A percentile compares a stretch with the other conserved stretches of the same genome.
Evolutionary conservation across 495 filamentous ascomycete species (phyloP).

Genomic region (Achaetomiella virescens): DNA sequence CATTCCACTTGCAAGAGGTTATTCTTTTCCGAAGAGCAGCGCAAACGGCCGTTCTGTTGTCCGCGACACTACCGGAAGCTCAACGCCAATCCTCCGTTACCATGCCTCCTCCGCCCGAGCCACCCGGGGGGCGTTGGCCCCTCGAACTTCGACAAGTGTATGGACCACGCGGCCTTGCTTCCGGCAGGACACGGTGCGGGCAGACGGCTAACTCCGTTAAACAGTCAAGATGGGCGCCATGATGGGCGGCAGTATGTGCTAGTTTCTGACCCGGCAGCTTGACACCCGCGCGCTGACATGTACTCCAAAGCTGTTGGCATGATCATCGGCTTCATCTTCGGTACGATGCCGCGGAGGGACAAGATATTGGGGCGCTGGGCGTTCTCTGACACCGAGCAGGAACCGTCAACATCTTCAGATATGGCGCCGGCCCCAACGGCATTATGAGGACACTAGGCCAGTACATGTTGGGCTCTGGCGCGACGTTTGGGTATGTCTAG

Average conservation of each 20-base stretch:
- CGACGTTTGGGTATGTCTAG: conserved; percentile 82
- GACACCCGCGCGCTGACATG: conserved; percentile 7
- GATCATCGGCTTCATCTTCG: conserved; percentile 97
- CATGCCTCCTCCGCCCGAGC: conserved; percentile 45
- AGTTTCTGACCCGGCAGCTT: background rate
- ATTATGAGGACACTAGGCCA: conserved; percentile 89
- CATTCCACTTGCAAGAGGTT: background rate
- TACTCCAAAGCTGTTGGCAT: conserved; percentile 70
- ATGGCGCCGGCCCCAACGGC: conserved; percentile 87
- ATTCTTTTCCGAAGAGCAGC: conserved; percentile 4
- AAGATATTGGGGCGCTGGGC: background rate
- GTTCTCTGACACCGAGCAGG: conserved; percentile 47
- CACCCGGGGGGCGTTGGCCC: conserved; percentile 50
- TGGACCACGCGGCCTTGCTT: conserved; percentile 14
- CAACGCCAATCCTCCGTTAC: conserved; percentile 12
- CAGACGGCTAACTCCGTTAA: conserved; percentile 22
- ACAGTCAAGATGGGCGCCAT: conserved; percentile 95
- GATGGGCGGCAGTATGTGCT: conserved; percentile 87
- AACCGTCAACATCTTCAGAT: conserved; percentile 87
- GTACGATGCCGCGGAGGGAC: conserved; percentile 38
- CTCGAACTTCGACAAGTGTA: conserved; percentile 90
- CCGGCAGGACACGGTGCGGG: background rate
- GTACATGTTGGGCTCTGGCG: conserved; percentile 95
- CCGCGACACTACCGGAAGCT: background rate
- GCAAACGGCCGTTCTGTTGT: background rate